phyloP scores from a whole-genome alignment of 140 eudicot species.

The Stevia rebaudiana region DNA sequence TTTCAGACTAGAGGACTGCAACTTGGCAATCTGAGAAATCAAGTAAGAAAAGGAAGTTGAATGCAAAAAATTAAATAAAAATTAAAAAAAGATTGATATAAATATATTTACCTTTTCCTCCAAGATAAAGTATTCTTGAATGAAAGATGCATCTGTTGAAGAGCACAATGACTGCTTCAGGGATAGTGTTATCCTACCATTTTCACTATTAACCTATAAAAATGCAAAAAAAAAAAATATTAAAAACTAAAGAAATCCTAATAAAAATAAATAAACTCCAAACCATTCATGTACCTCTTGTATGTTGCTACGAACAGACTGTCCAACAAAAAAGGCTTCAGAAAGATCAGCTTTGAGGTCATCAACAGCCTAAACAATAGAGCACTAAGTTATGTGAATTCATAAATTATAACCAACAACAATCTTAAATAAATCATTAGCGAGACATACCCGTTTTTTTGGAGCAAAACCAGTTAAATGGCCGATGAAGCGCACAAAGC shows the following conservation, averaged over 20 bases:
- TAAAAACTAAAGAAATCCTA: constrained; percentile 5
- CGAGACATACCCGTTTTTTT: constrained; percentile 53
- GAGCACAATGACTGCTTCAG: constrained; percentile 84
- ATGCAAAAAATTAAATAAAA: not conserved
- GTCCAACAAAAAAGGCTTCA: constrained; percentile 68
- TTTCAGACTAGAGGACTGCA: constrained; percentile 46
- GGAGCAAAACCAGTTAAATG: constrained; percentile 95
- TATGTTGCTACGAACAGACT: constrained; percentile 83
- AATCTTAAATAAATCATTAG: not conserved
- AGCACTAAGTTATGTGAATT: constrained; percentile 1
- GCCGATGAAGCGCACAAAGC: constrained; percentile 89
- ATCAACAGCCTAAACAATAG: constrained; percentile 61
- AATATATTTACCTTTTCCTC: constrained; percentile 65
- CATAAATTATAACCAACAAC: not conserved
- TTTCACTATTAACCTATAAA: constrained; percentile 56
- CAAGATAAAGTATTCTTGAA: constrained; percentile 70
- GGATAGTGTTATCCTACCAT: constrained; percentile 67
- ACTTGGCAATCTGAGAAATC: constrained; percentile 60
- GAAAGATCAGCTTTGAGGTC: constrained; percentile 52
- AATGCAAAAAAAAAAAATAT: not conserved
- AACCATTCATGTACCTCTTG: constrained; percentile 54
- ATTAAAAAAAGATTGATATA: not conserved
- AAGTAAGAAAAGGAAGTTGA: not conserved
- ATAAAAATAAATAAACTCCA: not conserved
- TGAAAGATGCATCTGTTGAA: constrained; percentile 76